Conservation (phyloP, 83 land plant genomes). For the Diphasiastrum complanatum region DNA sequence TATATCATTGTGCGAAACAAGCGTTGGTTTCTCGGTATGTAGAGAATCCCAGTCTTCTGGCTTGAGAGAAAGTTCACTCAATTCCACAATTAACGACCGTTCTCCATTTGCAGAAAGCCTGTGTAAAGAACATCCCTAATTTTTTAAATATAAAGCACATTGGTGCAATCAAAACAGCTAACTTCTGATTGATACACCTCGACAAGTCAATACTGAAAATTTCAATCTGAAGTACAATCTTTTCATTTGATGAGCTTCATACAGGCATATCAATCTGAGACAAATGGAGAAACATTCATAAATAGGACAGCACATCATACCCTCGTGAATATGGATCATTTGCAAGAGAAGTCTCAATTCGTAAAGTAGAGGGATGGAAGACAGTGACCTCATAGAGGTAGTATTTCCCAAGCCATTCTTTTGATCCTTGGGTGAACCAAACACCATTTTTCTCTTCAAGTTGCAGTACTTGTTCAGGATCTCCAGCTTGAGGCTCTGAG, state of each 20-base stretch:
- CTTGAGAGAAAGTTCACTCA: slow-evolving; percentile 42
- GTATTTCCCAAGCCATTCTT: slow-evolving; percentile 75
- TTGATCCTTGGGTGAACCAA: slow-evolving; percentile 67
- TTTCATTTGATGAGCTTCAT: not conserved
- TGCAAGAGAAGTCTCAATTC: slow-evolving; percentile 57
- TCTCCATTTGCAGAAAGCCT: slow-evolving; percentile 83
- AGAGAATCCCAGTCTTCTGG: slow-evolving; percentile 78
- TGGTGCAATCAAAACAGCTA: too few species aligned
- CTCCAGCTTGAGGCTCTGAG: slow-evolving; percentile 43
- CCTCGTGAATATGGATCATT: slow-evolving; percentile 97
- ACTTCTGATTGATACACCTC: too few species aligned
- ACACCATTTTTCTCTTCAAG: slow-evolving; percentile 64
- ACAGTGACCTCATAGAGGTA: slow-evolving; percentile 77
- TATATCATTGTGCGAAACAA: slow-evolving; percentile 64
- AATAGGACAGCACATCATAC: slow-evolving; percentile 29
- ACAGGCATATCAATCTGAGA: not conserved
- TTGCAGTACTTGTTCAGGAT: slow-evolving; percentile 44
- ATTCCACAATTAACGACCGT: slow-evolving; percentile 64
- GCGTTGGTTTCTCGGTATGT: slow-evolving; percentile 61
- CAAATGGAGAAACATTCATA: not conserved
- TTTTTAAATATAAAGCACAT: too few species aligned
- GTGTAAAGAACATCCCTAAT: not conserved
- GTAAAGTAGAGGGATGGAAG: slow-evolving; percentile 61
- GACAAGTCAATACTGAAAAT: too few species aligned
- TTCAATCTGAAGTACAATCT: too few species aligned